These are phyloP conservation scores for carrot (Daucus carota) DNA, from an alignment of 129 eudicot genomes.

Conservation along the genomic window DH1_v3.0 NC_030381.2:53966501-53967000, in stretches of 20 bases:
- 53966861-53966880: neutral
- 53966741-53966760: neutral
- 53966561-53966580: neutral
- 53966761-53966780: neutral
- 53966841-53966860: neutral
- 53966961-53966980: no score
- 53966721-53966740: neutral
- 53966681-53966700: neutral
- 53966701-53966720: neutral
- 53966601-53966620: neutral
- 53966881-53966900: neutral
- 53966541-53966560: neutral
- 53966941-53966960: no score
- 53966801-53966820: neutral
- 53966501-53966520: neutral
- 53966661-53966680: no score
- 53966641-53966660: neutral
- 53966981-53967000: no score
- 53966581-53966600: neutral
- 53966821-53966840: neutral
- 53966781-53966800: neutral
- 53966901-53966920: no score
- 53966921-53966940: no score
- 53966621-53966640: neutral
- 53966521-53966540: conserved; percentile 1